phyloP scores from a whole-genome alignment of 805 yeast genomes.

The Candida sithepensis region DNA sequence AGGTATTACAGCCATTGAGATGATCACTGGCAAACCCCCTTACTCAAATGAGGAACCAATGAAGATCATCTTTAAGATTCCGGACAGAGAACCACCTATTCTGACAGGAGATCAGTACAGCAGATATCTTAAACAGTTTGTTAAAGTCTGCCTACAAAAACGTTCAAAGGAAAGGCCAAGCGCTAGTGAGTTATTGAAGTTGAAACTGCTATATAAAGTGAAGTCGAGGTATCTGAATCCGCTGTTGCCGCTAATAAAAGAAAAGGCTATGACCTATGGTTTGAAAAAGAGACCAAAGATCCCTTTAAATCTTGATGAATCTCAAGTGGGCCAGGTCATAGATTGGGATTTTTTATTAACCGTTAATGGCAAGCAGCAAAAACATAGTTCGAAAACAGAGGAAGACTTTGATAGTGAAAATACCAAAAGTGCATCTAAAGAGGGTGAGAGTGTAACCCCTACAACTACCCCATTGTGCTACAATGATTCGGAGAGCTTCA shows the following conservation, averaged over 20 bases:
- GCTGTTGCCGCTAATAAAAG: conserved; percentile 24
- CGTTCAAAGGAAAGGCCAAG: conserved; percentile 64
- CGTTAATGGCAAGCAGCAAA: not conserved
- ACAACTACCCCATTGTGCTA: not conserved
- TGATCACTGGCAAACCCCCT: conserved; percentile 82
- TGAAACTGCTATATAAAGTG: conserved; percentile 44
- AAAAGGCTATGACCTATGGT: conserved; percentile 36
- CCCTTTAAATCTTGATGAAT: conserved; percentile 26
- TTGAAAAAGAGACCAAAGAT: conserved; percentile 37
- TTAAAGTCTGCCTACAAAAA: conserved; percentile 61
- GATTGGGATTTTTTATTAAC: conserved; percentile 25
- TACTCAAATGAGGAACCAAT: conserved; percentile 67
- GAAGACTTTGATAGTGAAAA: conserved; percentile 2
- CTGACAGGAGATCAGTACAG: conserved; percentile 42
- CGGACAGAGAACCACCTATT: conserved; percentile 59
- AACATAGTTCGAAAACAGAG: not conserved
- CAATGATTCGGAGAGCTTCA: not conserved
- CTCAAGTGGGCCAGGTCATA: conserved; percentile 23
- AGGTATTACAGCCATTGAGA: conserved; percentile 88
- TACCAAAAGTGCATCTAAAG: not conserved
- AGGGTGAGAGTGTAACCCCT: not conserved
- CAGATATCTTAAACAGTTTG: conserved; percentile 49
- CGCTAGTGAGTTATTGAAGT: conserved; percentile 51
- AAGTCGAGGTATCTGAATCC: conserved; percentile 25
- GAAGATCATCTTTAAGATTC: conserved; percentile 71